Percentiles rank a stretch among this genome's conserved stretches.
These are phyloP conservation scores for Aspergillus luchuensis DNA, from an alignment of 2,329 filamentous ascomycete genomes.

Conservation along the genomic window DNA sequence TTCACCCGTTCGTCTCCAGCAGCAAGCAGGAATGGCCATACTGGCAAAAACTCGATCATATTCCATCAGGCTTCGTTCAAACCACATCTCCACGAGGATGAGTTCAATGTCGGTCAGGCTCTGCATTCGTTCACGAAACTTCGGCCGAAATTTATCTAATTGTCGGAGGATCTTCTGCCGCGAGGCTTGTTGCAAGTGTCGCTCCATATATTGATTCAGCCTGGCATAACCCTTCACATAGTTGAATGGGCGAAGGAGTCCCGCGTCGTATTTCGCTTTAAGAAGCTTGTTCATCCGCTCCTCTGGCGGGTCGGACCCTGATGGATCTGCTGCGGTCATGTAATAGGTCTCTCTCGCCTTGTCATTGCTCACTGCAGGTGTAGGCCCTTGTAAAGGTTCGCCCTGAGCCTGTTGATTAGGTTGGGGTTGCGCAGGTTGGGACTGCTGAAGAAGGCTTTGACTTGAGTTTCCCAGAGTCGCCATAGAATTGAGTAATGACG, in stretches of 20 bases:
- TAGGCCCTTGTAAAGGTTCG: constrained; percentile 62
- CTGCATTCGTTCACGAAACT: constrained; percentile 94
- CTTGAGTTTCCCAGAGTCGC: constrained; percentile 35
- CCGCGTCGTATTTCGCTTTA: constrained; percentile 93
- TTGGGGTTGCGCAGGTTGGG: constrained; percentile 37
- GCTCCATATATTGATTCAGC: constrained; percentile 87
- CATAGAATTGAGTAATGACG: constrained; percentile 53
- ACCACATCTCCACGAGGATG: constrained; percentile 98
- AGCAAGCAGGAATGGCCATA: constrained; percentile 97
- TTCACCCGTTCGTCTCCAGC: constrained; percentile 94
- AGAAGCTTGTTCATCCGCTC: constrained; percentile 94
- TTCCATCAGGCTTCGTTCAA: constrained; percentile 93
- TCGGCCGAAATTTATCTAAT: constrained; percentile 88
- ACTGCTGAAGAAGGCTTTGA: constrained; percentile 36
- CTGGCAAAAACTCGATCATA: constrained; percentile 98
- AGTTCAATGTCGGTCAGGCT: constrained; percentile 90
- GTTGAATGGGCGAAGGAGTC: constrained; percentile 93
- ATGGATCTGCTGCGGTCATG: constrained; percentile 92
- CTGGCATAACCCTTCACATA: constrained; percentile 95
- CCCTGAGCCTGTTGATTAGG: constrained; percentile 39
- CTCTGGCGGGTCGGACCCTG: constrained; percentile 81
- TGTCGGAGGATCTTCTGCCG: constrained; percentile 91
- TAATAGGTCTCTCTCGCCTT: constrained; percentile 81
- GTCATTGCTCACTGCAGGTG: constrained; percentile 65
- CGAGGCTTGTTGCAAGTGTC: constrained; percentile 76